Conservation (phyloP, 108 stramenopile genomes). For the Stephanodiscus minutulus region DNA sequence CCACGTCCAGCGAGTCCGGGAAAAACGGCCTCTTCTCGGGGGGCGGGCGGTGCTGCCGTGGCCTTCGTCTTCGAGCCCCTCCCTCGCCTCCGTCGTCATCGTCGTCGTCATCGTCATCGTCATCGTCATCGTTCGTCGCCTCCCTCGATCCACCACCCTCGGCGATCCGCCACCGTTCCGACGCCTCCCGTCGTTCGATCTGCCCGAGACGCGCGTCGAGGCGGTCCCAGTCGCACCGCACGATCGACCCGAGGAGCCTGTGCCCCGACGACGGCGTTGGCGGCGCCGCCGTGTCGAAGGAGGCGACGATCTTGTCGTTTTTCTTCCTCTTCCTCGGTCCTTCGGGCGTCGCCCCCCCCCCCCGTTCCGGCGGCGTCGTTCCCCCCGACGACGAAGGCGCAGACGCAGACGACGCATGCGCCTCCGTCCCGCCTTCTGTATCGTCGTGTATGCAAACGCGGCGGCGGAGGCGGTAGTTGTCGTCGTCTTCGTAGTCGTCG, state of each 20-base stretch:
- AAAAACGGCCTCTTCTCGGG: slow-evolving; percentile 43
- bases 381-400: too few species aligned
- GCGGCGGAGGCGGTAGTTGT: too few species aligned
- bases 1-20: slow-evolving; percentile 56
- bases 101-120: too few species aligned
- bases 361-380: background rate
- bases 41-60: too few species aligned
- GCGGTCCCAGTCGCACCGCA: slow-evolving; percentile 68
- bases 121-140: too few species aligned
- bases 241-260: slow-evolving; percentile 61
- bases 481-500: background rate
- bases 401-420: too few species aligned
- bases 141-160: too few species aligned
- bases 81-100: background rate
- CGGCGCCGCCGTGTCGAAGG: background rate
- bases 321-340: background rate
- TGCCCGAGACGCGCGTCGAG: slow-evolving; percentile 45
- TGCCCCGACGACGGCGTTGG: slow-evolving; percentile 43
- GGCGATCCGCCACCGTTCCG: too few species aligned
- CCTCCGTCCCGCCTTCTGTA: too few species aligned
- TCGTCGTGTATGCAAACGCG: too few species aligned
- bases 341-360: background rate
- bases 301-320: slow-evolving; percentile 10
- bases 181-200: slow-evolving; percentile 2
- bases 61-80: too few species aligned